phyloP scores from a whole-genome alignment of 2,329 filamentous ascomycete genomes.

The Ciborinia camelliae region DNA sequence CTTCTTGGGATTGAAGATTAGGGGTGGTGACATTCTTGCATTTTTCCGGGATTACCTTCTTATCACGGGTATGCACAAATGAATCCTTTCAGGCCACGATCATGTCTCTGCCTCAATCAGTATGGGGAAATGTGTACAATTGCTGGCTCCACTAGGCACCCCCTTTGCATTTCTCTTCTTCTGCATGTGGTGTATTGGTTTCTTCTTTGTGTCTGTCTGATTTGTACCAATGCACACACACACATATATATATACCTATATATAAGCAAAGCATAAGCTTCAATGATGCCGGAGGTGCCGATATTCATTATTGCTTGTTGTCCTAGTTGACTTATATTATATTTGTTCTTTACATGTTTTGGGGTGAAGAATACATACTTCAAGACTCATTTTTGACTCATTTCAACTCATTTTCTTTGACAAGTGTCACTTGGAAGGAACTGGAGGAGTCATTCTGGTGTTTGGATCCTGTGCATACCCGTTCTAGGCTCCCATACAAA shows the following conservation, averaged over 20 bases:
- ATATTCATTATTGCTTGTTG: not conserved
- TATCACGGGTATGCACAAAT: slow-evolving; percentile 2
- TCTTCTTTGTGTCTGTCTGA: not conserved
- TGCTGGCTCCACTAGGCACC: slow-evolving; percentile 7
- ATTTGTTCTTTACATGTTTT: not conserved
- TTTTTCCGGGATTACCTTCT: not conserved
- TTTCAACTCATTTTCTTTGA: slow-evolving; percentile 1
- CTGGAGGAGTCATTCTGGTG: not conserved
- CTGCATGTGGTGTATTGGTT: not conserved
- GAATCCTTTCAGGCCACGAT: not conserved
- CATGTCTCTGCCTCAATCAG: not conserved
- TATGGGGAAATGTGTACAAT: slow-evolving; percentile 1
- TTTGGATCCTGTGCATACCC: slow-evolving; percentile 11
- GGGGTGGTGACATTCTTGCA: not conserved
- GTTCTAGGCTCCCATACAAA: not conserved
- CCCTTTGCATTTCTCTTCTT: not conserved
- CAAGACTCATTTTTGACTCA: not conserved
- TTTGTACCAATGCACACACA: not conserved
- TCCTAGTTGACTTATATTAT: not conserved
- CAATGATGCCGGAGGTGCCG: not conserved
- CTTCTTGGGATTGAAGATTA: not conserved
- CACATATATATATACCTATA: too few relatives aligned
- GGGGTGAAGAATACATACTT: not conserved
- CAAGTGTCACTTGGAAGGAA: slow-evolving; percentile 7
- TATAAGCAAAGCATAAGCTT: not conserved